phyloP scores from a whole-genome alignment of 2,329 filamentous ascomycete genomes.

The Aspergillus candidus region DNA sequence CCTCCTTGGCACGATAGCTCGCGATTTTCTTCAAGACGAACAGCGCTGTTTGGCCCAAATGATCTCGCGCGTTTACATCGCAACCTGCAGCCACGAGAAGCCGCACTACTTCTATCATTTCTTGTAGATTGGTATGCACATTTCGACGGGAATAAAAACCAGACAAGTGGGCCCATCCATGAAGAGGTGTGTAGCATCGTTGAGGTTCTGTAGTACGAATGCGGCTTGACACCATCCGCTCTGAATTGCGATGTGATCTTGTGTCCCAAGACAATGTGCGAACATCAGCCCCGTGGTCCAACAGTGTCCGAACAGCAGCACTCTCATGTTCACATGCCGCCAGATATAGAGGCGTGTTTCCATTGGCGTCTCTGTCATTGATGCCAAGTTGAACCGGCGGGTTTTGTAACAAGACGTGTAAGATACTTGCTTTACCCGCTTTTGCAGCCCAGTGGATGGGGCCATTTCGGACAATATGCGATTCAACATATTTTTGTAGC shows the following conservation, averaged over 20 bases:
- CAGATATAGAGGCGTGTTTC: slow-evolving; percentile 1
- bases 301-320: background rate
- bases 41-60: background rate
- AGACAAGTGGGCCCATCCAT: slow-evolving; percentile 2
- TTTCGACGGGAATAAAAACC: background rate
- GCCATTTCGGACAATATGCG: too few species aligned
- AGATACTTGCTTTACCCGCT: too few species aligned
- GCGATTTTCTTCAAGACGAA: background rate
- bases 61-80: slow-evolving; percentile 1
- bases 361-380: background rate
- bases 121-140: too few species aligned
- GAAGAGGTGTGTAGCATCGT: slow-evolving; percentile 1
- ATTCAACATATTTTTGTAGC: too few species aligned
- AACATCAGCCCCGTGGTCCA: too few species aligned
- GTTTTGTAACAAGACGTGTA: too few species aligned
- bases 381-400: background rate
- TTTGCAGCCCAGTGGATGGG: too few species aligned
- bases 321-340: background rate
- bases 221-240: too few species aligned
- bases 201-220: too few species aligned
- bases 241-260: background rate
- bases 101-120: background rate
- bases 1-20: background rate
- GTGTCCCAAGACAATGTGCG: background rate
- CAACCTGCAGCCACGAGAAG: slow-evolving; percentile 3